These are phyloP conservation scores for Ogataea paradorogensis DNA, from an alignment of 805 yeast genomes.

Conservation along the genomic window DNA sequence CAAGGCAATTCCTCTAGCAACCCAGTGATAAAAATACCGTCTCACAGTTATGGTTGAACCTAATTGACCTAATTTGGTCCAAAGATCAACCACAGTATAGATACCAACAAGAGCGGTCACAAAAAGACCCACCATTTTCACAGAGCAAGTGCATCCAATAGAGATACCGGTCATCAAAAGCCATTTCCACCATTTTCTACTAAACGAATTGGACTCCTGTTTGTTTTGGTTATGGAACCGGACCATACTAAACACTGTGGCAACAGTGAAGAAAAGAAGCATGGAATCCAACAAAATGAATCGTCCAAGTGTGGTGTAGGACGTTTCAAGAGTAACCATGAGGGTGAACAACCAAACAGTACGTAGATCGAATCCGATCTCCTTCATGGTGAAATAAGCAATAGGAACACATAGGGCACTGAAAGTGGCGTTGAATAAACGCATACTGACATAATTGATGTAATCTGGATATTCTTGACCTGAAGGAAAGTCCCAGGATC, in stretches of 20 bases:
- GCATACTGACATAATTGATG: slow-evolving; percentile 79
- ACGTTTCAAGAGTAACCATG: slow-evolving; percentile 78
- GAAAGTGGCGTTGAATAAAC: slow-evolving; percentile 82
- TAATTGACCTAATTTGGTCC: slow-evolving; percentile 81
- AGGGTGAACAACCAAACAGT: slow-evolving; percentile 77
- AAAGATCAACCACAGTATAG: slow-evolving; percentile 82
- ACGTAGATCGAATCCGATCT: slow-evolving; percentile 66
- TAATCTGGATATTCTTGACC: slow-evolving; percentile 74
- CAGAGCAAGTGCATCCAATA: slow-evolving; percentile 88
- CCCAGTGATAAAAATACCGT: slow-evolving; percentile 60
- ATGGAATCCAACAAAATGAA: slow-evolving; percentile 91
- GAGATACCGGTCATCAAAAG: slow-evolving; percentile 75
- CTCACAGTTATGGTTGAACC: slow-evolving; percentile 44
- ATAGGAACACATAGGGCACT: slow-evolving; percentile 83
- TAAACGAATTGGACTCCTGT: slow-evolving; percentile 46
- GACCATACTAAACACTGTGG: slow-evolving; percentile 72
- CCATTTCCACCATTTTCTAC: slow-evolving; percentile 94
- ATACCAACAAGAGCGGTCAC: slow-evolving; percentile 86
- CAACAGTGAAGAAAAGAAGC: slow-evolving; percentile 81
- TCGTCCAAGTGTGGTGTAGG: slow-evolving; percentile 81
- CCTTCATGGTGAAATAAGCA: slow-evolving; percentile 77
- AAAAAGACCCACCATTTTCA: slow-evolving; percentile 95
- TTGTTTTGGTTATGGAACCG: slow-evolving; percentile 64
- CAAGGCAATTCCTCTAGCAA: slow-evolving; percentile 59
- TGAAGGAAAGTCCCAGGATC: slow-evolving; percentile 85